Percentiles rank a stretch among this genome's conserved stretches.
Conservation (phyloP, 2,329 filamentous ascomycete species). For the Venturia aucupariae region DNA sequence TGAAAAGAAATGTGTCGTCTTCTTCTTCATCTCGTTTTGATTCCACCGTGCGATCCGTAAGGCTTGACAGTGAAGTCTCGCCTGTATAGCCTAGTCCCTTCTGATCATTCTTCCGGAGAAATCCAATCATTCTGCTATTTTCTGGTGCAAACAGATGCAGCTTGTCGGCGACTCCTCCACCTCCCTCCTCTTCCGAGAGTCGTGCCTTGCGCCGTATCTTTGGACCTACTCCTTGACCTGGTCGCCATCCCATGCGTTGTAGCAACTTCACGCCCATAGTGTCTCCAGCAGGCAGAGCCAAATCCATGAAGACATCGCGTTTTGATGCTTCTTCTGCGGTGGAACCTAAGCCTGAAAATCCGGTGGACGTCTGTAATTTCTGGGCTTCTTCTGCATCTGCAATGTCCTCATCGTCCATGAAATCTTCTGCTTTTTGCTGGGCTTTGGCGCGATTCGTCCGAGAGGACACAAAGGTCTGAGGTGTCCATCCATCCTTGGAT, state of each 20-base stretch:
- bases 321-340: constrained; percentile 52
- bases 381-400: constrained; percentile 74
- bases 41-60: constrained; percentile 14
- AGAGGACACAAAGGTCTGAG: constrained; percentile 84
- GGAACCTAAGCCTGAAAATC: constrained; percentile 67
- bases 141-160: constrained; percentile 78
- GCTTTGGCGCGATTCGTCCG: constrained; percentile 65
- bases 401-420: constrained; percentile 96
- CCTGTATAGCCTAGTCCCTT: constrained; percentile 62
- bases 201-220: constrained; percentile 69
- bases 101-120: constrained; percentile 56
- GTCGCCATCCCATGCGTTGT: constrained; percentile 90
- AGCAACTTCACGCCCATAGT: constrained; percentile 81
- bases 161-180: constrained; percentile 33
- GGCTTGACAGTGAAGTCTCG: constrained; percentile 20
- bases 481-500: constrained; percentile 96
- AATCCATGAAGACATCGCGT: constrained; percentile 51
- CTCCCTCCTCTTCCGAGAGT: constrained; percentile 45
- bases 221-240: constrained; percentile 85
- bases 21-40: constrained; percentile 25
- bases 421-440: constrained; percentile 67
- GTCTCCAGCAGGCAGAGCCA: constrained; percentile 65
- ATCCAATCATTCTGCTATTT: constrained; percentile 59
- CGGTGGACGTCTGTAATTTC: constrained; percentile 60
- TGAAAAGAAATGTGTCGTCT: constrained; percentile 23